Percentiles rank a stretch among this genome's conserved stretches.
Evolutionary conservation across 352 stramenopile genomes (phyloP).

Genomic region (Phytophthora aleatoria): DNA sequence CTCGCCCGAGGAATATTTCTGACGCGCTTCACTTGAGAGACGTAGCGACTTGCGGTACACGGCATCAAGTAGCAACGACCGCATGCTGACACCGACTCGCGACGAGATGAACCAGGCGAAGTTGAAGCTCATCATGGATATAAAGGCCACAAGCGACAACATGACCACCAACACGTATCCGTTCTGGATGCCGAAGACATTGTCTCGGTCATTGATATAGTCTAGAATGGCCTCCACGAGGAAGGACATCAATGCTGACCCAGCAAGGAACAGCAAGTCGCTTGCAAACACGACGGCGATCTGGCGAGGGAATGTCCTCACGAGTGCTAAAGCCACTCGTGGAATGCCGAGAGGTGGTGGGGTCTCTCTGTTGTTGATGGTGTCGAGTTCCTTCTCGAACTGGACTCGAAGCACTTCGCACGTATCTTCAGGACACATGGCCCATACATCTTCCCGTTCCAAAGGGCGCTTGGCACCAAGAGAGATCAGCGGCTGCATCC

Average conservation of each 20-base stretch:
- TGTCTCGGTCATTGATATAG: constrained; percentile 30
- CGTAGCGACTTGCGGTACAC: constrained; percentile 63
- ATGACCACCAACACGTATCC: constrained; percentile 32
- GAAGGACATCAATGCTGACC: constrained; percentile 23
- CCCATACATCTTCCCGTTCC: constrained; percentile 40
- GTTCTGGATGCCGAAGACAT: constrained; percentile 25
- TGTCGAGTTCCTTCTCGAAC: constrained; percentile 25
- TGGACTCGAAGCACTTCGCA: constrained; percentile 22
- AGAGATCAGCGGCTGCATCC: constrained; percentile 44
- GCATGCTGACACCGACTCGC: constrained; percentile 52
- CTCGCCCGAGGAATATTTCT: constrained; percentile 53
- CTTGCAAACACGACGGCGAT: constrained; percentile 23
- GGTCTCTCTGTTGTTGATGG: constrained; percentile 8
- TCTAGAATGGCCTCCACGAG: constrained; percentile 30
- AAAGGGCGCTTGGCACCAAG: constrained; percentile 36
- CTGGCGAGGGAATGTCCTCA: constrained; percentile 24
- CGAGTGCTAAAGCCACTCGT: constrained; percentile 22
- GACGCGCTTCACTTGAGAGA: constrained; percentile 33
- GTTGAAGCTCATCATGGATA: constrained; percentile 43
- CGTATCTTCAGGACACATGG: constrained; percentile 27
- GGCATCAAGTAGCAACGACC: constrained; percentile 45
- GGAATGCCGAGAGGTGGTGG: constrained; percentile 16
- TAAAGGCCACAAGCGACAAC: constrained; percentile 37
- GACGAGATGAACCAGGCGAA: constrained; percentile 53
- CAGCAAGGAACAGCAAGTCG: constrained; percentile 32